Conservation (phyloP, 2,329 filamentous ascomycete species). For the Botrytis deweyae region DNA sequence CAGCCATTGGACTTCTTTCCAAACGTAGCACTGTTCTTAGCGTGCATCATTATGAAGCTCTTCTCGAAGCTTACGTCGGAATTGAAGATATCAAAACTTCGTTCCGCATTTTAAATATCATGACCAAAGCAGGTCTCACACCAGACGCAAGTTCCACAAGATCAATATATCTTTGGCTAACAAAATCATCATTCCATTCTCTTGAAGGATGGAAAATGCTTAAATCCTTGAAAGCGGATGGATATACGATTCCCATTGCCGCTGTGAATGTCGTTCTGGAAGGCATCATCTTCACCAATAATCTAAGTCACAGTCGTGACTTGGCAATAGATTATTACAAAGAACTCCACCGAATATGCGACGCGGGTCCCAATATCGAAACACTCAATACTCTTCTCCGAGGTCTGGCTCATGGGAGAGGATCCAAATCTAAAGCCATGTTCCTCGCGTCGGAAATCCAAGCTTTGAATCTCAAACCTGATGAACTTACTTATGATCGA, state of each 20-base stretch:
- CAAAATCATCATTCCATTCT: constrained; percentile 45
- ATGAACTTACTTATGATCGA: constrained; percentile 60
- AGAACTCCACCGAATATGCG: constrained; percentile 52
- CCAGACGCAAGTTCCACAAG: constrained; percentile 61
- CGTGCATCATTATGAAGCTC: constrained; percentile 73
- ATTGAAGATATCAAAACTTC: constrained; percentile 62
- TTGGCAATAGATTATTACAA: constrained; percentile 61
- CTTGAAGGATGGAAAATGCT: constrained; percentile 57
- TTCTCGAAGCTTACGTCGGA: constrained; percentile 68
- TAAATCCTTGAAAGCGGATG: constrained; percentile 50
- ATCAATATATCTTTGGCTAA: constrained; percentile 58
- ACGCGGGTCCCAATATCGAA: constrained; percentile 46
- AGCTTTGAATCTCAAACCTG: constrained; percentile 52
- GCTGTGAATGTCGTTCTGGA: constrained; percentile 47
- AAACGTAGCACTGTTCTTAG: constrained; percentile 57
- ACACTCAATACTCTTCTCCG: constrained; percentile 62
- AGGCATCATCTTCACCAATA: constrained; percentile 38
- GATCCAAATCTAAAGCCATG: constrained; percentile 55
- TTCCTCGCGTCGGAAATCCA: constrained; percentile 63
- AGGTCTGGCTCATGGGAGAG: constrained; percentile 37
- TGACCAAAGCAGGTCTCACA: constrained; percentile 62
- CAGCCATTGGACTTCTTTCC: constrained; percentile 66
- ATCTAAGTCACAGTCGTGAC: constrained; percentile 41
- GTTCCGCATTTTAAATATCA: constrained; percentile 69
- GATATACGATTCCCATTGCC: constrained; percentile 51